Base-by-base conservation (phyloP, 2,329 filamentous ascomycete species). In the Stachybotrys elegans region DNA sequence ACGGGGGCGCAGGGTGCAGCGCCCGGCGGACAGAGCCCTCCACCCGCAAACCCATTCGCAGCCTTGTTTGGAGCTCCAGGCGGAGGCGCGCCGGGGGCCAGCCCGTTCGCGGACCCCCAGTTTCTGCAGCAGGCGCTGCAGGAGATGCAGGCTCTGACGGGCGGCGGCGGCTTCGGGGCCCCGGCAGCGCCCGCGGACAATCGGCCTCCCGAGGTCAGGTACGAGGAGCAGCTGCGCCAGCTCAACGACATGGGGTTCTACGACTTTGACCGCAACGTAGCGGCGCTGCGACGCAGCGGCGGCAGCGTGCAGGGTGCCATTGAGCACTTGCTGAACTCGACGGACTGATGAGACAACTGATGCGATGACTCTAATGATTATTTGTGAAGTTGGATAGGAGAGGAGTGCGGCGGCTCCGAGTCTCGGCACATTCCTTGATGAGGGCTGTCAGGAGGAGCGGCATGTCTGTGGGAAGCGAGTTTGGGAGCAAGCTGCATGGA, bases 161-260 rank as follows among this genome's bases (percentile, higher is more conserved):
- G 63, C 47, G 59, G 50, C 17, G 48, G 45, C 25, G 58, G 57
- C 32, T 66, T 59, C 32, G 57, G 60, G 3, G 64, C 61, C 17
- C 61, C 76, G 2, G 65, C 77, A 12, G 68, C 78, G 16, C 86
- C 89, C 5, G 67, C 77, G 3, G 93, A 98, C 67, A 95, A 77
- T 58, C 79, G 92, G 49, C 91, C 93, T 5, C 92, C 93, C 0
- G 93, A 98, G 72, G 93, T 97, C 67, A 76, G 88, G 47, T 98
- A 95, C 57, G 90, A 87, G 4, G 83, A 88, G 23, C 92, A 98
- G 67, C 73, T 98, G 40, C 77, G 89, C 48, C 90, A 97, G 68
- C 71, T 98, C 50, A 98, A 98, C 63, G 93, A 97, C 53, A 98
- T 98, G 93, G 93, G 93, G 4, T 98, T 98, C 69, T 95, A 83